Percentiles rank a stretch among this genome's conserved stretches.
phyloP scores from a whole-genome alignment of 192 early-diverging fungal species.

The Umbelopsis sp. region DNA sequence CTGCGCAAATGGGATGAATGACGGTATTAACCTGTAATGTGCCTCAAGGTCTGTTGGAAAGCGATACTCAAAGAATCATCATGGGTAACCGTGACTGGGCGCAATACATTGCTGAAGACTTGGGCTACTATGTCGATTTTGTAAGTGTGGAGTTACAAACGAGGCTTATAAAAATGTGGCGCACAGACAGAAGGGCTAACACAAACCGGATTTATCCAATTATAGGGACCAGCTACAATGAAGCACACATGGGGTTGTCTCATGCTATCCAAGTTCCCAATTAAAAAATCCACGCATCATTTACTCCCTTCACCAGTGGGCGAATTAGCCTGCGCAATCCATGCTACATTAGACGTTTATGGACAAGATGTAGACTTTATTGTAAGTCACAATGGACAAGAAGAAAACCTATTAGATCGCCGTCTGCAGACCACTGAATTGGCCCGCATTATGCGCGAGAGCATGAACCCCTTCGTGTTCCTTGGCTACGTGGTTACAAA shows the following conservation, averaged over 20 bases:
- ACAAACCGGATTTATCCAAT: background rate
- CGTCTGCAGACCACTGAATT: slow-evolving; percentile 76
- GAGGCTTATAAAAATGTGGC: background rate
- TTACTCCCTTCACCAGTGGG: slow-evolving; percentile 79
- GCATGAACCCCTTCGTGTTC: slow-evolving; percentile 75
- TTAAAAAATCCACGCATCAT: slow-evolving; percentile 70
- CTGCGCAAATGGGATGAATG: background rate
- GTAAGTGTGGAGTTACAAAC: slow-evolving; percentile 19
- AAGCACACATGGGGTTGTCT: slow-evolving; percentile 89
- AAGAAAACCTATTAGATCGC: slow-evolving; percentile 76
- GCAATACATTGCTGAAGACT: slow-evolving; percentile 76
- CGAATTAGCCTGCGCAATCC: slow-evolving; percentile 83
- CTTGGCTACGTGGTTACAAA: slow-evolving; percentile 81
- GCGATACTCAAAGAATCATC: slow-evolving; percentile 77
- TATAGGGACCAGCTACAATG: slow-evolving; percentile 71
- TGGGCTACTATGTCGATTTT: slow-evolving; percentile 79
- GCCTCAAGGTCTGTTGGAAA: slow-evolving; percentile 64
- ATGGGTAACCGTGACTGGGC: slow-evolving; percentile 85
- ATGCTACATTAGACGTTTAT: slow-evolving; percentile 83
- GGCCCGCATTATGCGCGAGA: slow-evolving; percentile 76
- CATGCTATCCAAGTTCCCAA: slow-evolving; percentile 87
- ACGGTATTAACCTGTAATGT: background rate
- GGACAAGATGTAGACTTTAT: slow-evolving; percentile 80
- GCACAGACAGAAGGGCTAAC: background rate
- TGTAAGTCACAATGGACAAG: slow-evolving; percentile 82